Evolutionary conservation across 139 green algal species (phyloP), one percentile per base, ranked within the genome.

Genomic region (Tetradesmus obliquus): DNA sequence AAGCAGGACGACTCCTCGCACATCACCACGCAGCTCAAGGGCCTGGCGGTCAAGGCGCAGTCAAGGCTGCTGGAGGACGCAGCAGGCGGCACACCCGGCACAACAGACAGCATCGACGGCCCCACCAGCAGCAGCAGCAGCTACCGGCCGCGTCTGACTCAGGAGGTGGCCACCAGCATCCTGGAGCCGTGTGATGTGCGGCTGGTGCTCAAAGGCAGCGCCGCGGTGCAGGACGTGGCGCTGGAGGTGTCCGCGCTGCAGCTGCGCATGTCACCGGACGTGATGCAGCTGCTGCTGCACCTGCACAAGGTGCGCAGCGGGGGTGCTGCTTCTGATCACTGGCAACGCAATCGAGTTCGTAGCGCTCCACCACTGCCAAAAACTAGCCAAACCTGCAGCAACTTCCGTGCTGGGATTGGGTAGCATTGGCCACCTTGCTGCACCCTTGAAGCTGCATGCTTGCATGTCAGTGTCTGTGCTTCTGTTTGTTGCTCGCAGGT

Each of bases 201-300:
- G 3, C 20, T 89, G 9, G 84, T 83, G 22, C 87, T 89, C 66
- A 90, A 69, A 7, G 53, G 72, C 22, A 66, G 54, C 13, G 12
- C 58, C n/a, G 66, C 55, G 5, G 57, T 89, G 86, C 55, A 80
- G 55, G 57, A 91, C 5, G 15, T 92, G 13, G 22, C 5, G 4
- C 24, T 91, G 24, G 81, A 91, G 17, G 32, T 93, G 6, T 91
- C 88, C 0, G 92, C 97, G 71, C 17, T 98, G 7, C 81, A 93
- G 10, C 51, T 99, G 62, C 90, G 92, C 22, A 51, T 99, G 87
- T 96, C 97, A 0, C 94, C 96, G 2, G 95, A 97, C 55, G 92
- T 97, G 6, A 79, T 97, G 79, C 94, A 97, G 80, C 93, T 99
- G 88, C 45, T 95, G n/a, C 58, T 91, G 88, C 91, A 88, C 69